A percentile compares a stretch with the other conserved stretches of the same genome.
Evolutionary conservation across 2,329 filamentous ascomycete genomes (phyloP).

Genomic region (Stagonosporopsis rhizophila): DNA sequence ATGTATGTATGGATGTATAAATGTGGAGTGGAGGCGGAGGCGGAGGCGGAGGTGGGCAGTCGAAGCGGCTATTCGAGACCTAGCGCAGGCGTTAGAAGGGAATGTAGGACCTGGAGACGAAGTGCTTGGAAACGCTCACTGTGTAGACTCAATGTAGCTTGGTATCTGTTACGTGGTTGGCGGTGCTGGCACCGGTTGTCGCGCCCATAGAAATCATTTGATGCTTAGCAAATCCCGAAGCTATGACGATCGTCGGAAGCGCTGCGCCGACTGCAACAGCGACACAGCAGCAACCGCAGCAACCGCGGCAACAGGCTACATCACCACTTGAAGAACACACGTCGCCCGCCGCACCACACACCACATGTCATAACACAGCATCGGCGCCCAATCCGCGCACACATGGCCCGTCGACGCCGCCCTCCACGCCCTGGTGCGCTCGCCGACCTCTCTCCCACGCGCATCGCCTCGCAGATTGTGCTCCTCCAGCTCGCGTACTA

Average conservation of each 20-base stretch:
- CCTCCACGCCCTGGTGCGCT: slow-evolving; percentile 71
- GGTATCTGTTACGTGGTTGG: neutral
- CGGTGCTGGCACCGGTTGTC: neutral
- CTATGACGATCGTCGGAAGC: slow-evolving; percentile 30
- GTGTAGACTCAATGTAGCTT: neutral
- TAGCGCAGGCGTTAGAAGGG: slow-evolving; percentile 15
- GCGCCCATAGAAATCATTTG: slow-evolving; percentile 15
- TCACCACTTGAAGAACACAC: slow-evolving; percentile 11
- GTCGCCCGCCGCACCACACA: slow-evolving; percentile 2
- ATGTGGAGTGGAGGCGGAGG: slow-evolving; percentile 18
- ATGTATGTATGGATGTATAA: too few relatives aligned
- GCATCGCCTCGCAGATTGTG: slow-evolving; percentile 71
- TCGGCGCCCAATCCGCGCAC: slow-evolving; percentile 27
- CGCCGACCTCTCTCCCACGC: slow-evolving; percentile 70
- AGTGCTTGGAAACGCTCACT: neutral
- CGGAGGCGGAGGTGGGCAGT: neutral
- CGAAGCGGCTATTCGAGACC: neutral
- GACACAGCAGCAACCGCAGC: too few relatives aligned
- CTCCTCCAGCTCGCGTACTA: slow-evolving; percentile 72
- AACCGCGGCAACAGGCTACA: slow-evolving; percentile 32
- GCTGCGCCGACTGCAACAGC: slow-evolving; percentile 6
- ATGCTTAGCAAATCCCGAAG: slow-evolving; percentile 29
- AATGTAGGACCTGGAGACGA: neutral
- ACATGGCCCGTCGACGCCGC: slow-evolving; percentile 65
- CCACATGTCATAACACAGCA: slow-evolving; percentile 24